A percentile compares a stretch with the other conserved stretches of the same genome.
Conservation (phyloP, 306 rosid genomes). For the Ceratonia siliqua region DNA sequence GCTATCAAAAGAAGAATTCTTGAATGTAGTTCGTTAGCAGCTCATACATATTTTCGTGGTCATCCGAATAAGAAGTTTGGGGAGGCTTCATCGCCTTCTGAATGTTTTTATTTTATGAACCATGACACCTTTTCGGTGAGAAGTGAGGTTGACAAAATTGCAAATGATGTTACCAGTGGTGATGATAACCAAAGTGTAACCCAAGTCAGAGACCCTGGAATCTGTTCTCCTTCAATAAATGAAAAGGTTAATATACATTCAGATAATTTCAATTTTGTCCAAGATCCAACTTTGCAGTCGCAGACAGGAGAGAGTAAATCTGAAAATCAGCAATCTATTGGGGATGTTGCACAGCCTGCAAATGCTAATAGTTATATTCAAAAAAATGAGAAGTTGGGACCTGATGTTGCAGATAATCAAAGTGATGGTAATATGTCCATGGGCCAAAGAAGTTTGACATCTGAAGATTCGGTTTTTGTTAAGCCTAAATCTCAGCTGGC, state of each 20-base stretch:
- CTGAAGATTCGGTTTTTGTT: conserved; percentile 42
- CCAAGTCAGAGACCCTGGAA: conserved; percentile 31
- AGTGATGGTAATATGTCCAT: conserved; percentile 34
- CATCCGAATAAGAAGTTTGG: conserved; percentile 46
- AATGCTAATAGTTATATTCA: conserved; percentile 29
- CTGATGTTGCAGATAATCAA: conserved; percentile 33
- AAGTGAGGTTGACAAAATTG: conserved; percentile 47
- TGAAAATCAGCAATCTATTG: conserved; percentile 31
- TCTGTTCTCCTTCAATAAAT: conserved; percentile 28
- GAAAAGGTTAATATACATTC: conserved; percentile 35
- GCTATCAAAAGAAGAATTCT: conserved; percentile 70
- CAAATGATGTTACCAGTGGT: conserved; percentile 33
- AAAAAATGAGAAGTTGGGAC: conserved; percentile 40
- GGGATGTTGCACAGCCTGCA: conserved; percentile 36
- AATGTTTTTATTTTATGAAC: conserved; percentile 39
- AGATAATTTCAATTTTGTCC: conserved; percentile 26
- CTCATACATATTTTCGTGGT: conserved; percentile 59
- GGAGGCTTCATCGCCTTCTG: conserved; percentile 43
- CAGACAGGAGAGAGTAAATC: conserved; percentile 40
- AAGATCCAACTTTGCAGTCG: conserved; percentile 33
- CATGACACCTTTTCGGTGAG: conserved; percentile 45
- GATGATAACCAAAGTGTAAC: conserved; percentile 34
- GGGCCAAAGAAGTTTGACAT: conserved; percentile 38
- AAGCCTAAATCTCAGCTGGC: conserved; percentile 35
- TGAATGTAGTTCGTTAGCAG: conserved; percentile 66